Evolutionary conservation across 2,329 filamentous ascomycete species (phyloP), one percentile per base, ranked within the genome.

Genomic region (Diplodia corticola): DNA sequence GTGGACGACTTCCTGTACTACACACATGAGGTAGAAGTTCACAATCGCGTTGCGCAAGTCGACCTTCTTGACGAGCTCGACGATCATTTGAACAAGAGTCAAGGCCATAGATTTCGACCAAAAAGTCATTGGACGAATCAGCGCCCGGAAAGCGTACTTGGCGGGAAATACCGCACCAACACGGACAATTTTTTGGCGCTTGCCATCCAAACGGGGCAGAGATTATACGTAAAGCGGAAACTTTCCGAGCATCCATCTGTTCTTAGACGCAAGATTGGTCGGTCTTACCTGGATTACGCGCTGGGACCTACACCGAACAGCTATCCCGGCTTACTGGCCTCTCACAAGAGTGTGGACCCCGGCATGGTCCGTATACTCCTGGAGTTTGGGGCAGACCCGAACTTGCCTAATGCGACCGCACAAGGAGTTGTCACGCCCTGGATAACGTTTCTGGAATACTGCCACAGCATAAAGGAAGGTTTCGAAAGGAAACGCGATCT

Each of bases 261-360:
- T 1, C 37, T n/a, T 2, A 1, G 13, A n/a, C n/a, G 15, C 37
- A 44, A 44, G 37, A n/a, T 5, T n/a, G 37, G 37, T 9, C 15
- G 37, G 2, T 17, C 37, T 6, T 44, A n/a, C 1, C 37, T 44
- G 5, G 37, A 44, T 9, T n/a, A 44, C 7, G 37, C 17, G 17
- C 37, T 44, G 2, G 15, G 17, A 3, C 37, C 17, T 2, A 0
- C 1, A 3, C 3, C 7, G 0, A n/a, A 0, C 15, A 6, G 0
- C 2, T 6, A 15, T 4, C n/a, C 6, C 3, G 2, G 5, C 5
- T 15, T 17, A 4, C 9, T 30, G 9, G 2, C 5, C 2, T 5
- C 2, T n/a, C 7, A 1, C 37, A 4, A 0, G 1, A 6, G 17
- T 6, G 0, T 2, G 37, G 37, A 40, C 10, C 17, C 37, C 4